A percentile compares a stretch with the other conserved stretches of the same genome.
phyloP scores from a whole-genome alignment of 2,329 filamentous ascomycete species.

The Botrytis pseudocinerea region DNA sequence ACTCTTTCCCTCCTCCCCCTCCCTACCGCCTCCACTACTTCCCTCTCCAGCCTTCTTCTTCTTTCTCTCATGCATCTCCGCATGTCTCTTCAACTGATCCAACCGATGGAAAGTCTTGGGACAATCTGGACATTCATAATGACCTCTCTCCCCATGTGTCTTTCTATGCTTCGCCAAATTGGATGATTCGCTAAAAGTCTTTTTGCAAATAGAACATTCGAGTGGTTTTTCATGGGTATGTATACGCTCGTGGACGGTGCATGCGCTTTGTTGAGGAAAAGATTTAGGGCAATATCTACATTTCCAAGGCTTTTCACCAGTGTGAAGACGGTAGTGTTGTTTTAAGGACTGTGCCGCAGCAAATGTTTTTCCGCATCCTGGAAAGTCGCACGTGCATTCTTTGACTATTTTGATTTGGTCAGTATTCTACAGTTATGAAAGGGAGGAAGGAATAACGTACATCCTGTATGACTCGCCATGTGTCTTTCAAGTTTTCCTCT shows the following conservation, averaged over 20 bases:
- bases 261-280: conserved; percentile 67
- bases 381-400: conserved; percentile 52
- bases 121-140: conserved; percentile 55
- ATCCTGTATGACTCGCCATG: conserved; percentile 64
- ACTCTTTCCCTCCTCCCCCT: conserved; percentile 7
- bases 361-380: conserved; percentile 57
- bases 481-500: conserved; percentile 65
- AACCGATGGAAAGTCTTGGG: conserved; percentile 58
- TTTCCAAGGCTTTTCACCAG: conserved; percentile 62
- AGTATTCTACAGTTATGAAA: background rate
- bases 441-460: conserved; percentile 46
- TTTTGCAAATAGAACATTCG: conserved; percentile 57
- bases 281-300: conserved; percentile 56
- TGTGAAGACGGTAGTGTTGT: conserved; percentile 67
- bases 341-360: conserved; percentile 68
- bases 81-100: conserved; percentile 61
- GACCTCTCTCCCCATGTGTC: conserved; percentile 57
- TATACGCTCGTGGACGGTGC: conserved; percentile 67
- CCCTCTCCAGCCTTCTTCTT: background rate
- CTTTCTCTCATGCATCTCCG: conserved; percentile 39
- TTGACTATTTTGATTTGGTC: conserved; percentile 49
- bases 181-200: conserved; percentile 63
- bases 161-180: conserved; percentile 67
- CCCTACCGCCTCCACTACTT: background rate
- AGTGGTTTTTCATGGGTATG: conserved; percentile 67